phyloP scores from a whole-genome alignment of 257 asterid species.

The Plectranthus barbatus region DNA sequence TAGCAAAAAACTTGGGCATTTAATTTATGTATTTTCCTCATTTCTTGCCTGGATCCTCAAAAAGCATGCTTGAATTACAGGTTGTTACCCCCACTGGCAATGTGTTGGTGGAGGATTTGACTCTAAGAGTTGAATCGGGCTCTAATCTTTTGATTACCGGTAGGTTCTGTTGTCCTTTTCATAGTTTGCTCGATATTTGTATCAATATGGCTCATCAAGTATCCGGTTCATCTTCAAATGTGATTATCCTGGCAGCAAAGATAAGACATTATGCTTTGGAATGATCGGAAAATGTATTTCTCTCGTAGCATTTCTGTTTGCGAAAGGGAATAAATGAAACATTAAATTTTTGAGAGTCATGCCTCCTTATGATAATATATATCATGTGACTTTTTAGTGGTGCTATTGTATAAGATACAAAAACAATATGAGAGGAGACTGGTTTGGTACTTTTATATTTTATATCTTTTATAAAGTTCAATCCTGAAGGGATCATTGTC shows the following conservation, averaged over 20 bases:
- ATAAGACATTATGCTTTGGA: not conserved
- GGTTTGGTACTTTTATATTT: not conserved
- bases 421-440: not conserved
- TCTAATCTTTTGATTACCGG: conserved; percentile 98
- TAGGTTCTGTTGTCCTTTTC: conserved; percentile 12
- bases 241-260: not conserved
- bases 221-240: not conserved
- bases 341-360: too few relatives aligned
- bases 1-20: conserved; percentile 17
- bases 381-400: not conserved
- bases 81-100: conserved; percentile 98
- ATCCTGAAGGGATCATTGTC: not conserved
- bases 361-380: not conserved
- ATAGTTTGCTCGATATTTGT: conserved; percentile 5
- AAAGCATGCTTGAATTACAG: conserved; percentile 38
- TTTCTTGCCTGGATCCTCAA: conserved; percentile 22
- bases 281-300: not conserved
- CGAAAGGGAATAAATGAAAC: not conserved
- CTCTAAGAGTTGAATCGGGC: conserved; percentile 85
- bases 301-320: not conserved
- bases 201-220: not conserved
- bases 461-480: not conserved
- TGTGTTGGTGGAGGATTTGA: conserved; percentile 84
- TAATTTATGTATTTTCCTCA: conserved; percentile 12
- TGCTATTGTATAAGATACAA: not conserved